phyloP scores from a whole-genome alignment of 306 rosid genomes.

The Acmispon strigosus region DNA sequence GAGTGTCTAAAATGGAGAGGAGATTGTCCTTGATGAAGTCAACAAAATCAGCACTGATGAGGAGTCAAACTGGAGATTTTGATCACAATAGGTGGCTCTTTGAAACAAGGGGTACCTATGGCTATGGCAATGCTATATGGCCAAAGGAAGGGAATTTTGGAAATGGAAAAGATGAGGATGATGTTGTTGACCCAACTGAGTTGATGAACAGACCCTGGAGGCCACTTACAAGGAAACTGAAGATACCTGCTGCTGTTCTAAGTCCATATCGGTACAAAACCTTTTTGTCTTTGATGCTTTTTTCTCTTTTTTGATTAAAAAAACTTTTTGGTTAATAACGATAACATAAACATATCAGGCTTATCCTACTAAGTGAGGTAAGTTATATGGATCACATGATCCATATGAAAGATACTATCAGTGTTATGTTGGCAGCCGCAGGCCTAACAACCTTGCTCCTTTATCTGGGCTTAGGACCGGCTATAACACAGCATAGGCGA shows the following conservation, averaged over 20 bases:
- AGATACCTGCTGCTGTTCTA: conserved; percentile 87
- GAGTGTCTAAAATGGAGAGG: conserved; percentile 83
- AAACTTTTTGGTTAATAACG: neutral
- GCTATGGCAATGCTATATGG: conserved; percentile 97
- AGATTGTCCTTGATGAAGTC: conserved; percentile 87
- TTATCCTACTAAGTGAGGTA: no score
- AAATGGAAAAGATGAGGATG: conserved; percentile 53
- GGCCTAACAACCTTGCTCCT: no score
- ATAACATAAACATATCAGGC: no score
- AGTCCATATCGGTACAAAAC: conserved; percentile 76
- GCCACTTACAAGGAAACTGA: conserved; percentile 81
- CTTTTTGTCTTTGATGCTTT: neutral
- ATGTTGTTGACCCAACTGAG: conserved; percentile 53
- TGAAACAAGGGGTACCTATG: conserved; percentile 94
- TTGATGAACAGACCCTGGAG: conserved; percentile 83
- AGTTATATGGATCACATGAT: no score
- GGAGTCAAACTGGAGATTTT: conserved; percentile 93
- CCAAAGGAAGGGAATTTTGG: conserved; percentile 77
- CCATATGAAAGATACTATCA: no score
- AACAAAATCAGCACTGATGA: conserved; percentile 65
- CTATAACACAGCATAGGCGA: no score
- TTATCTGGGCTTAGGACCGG: no score
- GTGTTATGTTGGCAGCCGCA: no score
- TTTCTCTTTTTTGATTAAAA: neutral
- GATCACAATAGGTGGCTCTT: conserved; percentile 93